Percentiles rank a stretch among this genome's conserved stretches.
These are phyloP conservation scores for Lentinula aciculospora DNA, from an alignment of 768 basidiomycete species.

Conservation along the genomic window DNA sequence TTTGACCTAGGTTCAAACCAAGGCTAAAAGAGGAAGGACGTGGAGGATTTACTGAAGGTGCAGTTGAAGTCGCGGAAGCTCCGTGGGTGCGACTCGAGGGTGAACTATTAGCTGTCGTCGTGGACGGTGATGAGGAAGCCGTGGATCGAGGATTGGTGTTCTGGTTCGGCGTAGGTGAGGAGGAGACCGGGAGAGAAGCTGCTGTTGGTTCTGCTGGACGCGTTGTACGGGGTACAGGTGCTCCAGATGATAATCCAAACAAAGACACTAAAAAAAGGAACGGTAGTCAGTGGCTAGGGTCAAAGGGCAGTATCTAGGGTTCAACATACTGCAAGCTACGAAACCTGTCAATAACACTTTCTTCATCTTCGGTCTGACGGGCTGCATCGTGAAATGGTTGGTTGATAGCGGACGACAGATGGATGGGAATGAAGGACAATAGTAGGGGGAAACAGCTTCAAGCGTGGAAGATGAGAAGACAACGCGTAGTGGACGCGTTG, in stretches of 20 bases:
- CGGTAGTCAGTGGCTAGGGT: background rate
- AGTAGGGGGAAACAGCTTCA: background rate
- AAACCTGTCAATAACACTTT: background rate
- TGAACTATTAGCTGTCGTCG: too few species aligned
- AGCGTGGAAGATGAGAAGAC: background rate
- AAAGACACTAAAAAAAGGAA: conserved; percentile 3
- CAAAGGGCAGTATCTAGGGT: background rate
- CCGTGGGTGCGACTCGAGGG: background rate
- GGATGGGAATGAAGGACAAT: background rate
- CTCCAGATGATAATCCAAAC: background rate
- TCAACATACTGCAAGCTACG: conserved; percentile 1
- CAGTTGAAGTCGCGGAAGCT: background rate
- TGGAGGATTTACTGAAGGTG: background rate
- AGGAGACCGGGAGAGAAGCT: background rate
- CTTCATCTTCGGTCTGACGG: background rate
- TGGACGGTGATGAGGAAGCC: background rate
- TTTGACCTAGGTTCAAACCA: background rate
- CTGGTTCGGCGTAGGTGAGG: background rate
- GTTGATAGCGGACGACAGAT: background rate
- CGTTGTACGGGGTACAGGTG: background rate
- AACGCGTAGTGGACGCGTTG: background rate
- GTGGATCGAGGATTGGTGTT: background rate
- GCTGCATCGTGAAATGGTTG: background rate
- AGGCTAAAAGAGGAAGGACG: background rate
- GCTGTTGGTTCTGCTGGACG: background rate